Evolutionary conservation across 2,329 filamentous ascomycete genomes (phyloP), one percentile per base, ranked within the genome.

Genomic region (Didymella glomerata): DNA sequence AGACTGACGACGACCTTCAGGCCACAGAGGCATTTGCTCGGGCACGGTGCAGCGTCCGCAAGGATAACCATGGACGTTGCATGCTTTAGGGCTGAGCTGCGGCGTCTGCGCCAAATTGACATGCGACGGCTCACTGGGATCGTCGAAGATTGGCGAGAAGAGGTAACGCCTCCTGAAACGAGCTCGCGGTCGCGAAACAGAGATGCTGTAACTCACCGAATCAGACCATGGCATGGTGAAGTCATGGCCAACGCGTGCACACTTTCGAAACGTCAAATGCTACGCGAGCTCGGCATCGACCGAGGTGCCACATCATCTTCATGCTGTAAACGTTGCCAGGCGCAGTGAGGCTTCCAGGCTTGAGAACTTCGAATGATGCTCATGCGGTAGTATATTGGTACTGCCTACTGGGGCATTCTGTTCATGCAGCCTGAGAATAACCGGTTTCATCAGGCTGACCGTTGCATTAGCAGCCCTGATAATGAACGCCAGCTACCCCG

Each of bases 151-250:
- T 62, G 61, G 64, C 68, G 63, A 66, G 54, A 49, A 58, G 48
- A 50, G 57, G 48, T 46, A 46, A 52, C 52, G 38, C 34, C 58
- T 62, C 48, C 62, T 69, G 65, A 67, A 69, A 67, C 65, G 55
- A 54, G 48, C 60, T 54, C 61, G 47, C 52, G 47, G 53, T 57
- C 54, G 27, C 68, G 66, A 73, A 72, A 72, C 69, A 65, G 44
- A 61, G 53, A 60, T 48, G 51, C 61, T 60, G 59, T 54, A 46
- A 48, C 24, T 13, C 46, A 53, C 48, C 62, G 57, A 67, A 62
- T 68, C 34, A 56, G 24, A 36, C 9, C 46, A 10, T 25, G 27
- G 40, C 30, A 14, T 16, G 46, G 18, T 41, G 36, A 42, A 20
- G 50, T 59, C 51, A 41, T 51, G 50, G 49, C 25, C 50, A 41